A percentile compares a stretch with the other conserved stretches of the same genome.
Conservation (phyloP, 306 rosid species). For the Vicia villosa region DNA sequence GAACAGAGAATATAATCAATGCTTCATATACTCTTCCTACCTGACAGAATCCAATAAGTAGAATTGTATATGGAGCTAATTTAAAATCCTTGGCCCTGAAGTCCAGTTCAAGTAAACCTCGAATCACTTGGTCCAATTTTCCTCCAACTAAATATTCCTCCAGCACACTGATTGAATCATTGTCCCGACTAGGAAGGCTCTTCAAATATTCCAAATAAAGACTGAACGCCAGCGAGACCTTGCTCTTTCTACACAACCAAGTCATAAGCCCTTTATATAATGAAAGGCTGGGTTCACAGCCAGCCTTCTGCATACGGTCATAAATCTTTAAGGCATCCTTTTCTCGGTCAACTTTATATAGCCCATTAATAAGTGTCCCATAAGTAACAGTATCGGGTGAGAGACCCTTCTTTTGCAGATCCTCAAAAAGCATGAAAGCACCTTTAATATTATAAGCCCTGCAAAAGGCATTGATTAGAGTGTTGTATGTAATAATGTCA, state of each 20-base stretch:
- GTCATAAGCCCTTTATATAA: conserved; percentile 70
- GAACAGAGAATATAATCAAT: conserved; percentile 57
- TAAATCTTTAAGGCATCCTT: conserved; percentile 61
- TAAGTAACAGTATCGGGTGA: conserved; percentile 75
- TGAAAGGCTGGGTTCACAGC: conserved; percentile 45
- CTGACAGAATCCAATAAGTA: conserved; percentile 81
- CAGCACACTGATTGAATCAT: conserved; percentile 26
- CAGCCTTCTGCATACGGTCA: conserved; percentile 60
- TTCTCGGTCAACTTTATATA: conserved; percentile 56
- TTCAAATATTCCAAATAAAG: conserved; percentile 67
- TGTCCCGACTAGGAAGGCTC: conserved; percentile 45
- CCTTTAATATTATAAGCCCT: conserved; percentile 48
- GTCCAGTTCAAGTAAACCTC: no score
- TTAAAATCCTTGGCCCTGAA: conserved; percentile 48
- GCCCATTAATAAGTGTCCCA: conserved; percentile 76
- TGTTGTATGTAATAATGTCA: conserved; percentile 67
- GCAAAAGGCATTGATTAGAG: conserved; percentile 69
- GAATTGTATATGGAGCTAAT: conserved; percentile 71
- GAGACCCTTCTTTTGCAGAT: conserved; percentile 64
- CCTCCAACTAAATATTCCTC: no score
- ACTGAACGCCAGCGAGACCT: conserved; percentile 53
- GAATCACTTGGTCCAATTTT: no score
- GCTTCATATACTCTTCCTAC: conserved; percentile 57
- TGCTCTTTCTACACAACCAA: conserved; percentile 63
- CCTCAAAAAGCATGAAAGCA: conserved; percentile 68